Base-by-base conservation (phyloP, 352 stramenopile species). In the Globisporangium solare region DNA sequence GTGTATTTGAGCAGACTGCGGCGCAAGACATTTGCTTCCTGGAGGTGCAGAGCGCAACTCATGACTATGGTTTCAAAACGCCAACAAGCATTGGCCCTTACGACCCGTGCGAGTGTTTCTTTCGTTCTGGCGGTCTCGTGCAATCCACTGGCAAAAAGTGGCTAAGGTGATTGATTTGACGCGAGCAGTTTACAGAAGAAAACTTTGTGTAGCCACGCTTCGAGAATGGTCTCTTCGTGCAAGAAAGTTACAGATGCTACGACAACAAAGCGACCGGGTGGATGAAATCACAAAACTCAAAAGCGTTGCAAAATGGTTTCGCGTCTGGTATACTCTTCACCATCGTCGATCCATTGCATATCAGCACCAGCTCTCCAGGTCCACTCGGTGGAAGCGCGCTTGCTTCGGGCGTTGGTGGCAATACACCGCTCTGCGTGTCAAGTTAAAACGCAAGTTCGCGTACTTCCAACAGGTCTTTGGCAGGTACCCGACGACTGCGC, bases 381-480 rank as follows among this genome's bases (percentile, higher is more conserved):
- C 10, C 15, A 10, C 2, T 22, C 27, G 7, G 27, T 50, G 24
- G 46, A 40, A 17, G 56, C 13, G 3, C 17, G 0, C 10, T 61
- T 39, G 24, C 49, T 78, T 11, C 21, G 15, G 1, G 48, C 12
- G 17, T 6, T 83, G 68, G 73, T 48, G 27, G 13, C 35, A 50
- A 6, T 35, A 65, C 32, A 46, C 50, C 1, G 31, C 31, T 2
- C 48, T 54, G 7, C 57, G 52, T 15, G 55, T 60, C n/a, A 63
- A 47, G 21, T 45, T 71, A 11, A 58, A 57, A 35, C 61, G 54
- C 43, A 84, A 83, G 35, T 48, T 80, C 3, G 15, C 13, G 1
- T 68, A 81, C 42, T 86, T 79, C 21, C 59, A 54, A 5, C 63
- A 68, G 40, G 49, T 82, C 0, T 74, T 68, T 43, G 74, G 74